Evolutionary conservation across 768 basidiomycete species (phyloP).

Genomic region (Galerina sulciceps): DNA sequence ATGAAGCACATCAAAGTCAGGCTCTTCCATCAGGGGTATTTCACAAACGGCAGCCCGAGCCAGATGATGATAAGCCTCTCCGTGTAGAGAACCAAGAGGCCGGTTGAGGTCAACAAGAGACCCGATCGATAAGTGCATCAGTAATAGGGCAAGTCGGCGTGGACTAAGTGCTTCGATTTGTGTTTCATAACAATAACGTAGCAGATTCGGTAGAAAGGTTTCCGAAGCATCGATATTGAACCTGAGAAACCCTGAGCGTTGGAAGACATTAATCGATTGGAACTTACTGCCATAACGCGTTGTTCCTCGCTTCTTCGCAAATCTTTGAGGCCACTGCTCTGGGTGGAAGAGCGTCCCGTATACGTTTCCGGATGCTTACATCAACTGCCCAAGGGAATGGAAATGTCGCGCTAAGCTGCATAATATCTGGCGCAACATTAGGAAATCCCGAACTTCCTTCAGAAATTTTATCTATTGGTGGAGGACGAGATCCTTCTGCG

Average conservation of each 20-base stretch:
- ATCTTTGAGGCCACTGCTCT: slow-evolving; percentile 60
- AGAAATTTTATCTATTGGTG: slow-evolving; percentile 9
- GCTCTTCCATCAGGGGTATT: slow-evolving; percentile 75
- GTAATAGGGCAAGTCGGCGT: slow-evolving; percentile 65
- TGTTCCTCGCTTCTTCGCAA: slow-evolving; percentile 66
- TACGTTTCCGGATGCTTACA: slow-evolving; percentile 63
- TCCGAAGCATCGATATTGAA: slow-evolving; percentile 73
- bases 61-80: slow-evolving; percentile 69
- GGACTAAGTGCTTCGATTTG: slow-evolving; percentile 65
- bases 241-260: slow-evolving; percentile 34
- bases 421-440: slow-evolving; percentile 49
- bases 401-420: slow-evolving; percentile 67
- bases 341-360: slow-evolving; percentile 65
- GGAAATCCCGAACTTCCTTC: slow-evolving; percentile 27
- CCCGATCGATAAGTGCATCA: slow-evolving; percentile 77
- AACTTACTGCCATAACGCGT: slow-evolving; percentile 77
- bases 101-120: slow-evolving; percentile 66
- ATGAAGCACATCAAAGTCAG: slow-evolving; percentile 74
- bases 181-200: slow-evolving; percentile 70
- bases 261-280: slow-evolving; percentile 14
- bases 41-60: slow-evolving; percentile 72
- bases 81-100: slow-evolving; percentile 58
- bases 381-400: slow-evolving; percentile 73
- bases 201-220: slow-evolving; percentile 69
- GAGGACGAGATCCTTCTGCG: slow-evolving; percentile 26